Conservation (phyloP, 257 asterid genomes). For the Solanum pinnatisectum region DNA sequence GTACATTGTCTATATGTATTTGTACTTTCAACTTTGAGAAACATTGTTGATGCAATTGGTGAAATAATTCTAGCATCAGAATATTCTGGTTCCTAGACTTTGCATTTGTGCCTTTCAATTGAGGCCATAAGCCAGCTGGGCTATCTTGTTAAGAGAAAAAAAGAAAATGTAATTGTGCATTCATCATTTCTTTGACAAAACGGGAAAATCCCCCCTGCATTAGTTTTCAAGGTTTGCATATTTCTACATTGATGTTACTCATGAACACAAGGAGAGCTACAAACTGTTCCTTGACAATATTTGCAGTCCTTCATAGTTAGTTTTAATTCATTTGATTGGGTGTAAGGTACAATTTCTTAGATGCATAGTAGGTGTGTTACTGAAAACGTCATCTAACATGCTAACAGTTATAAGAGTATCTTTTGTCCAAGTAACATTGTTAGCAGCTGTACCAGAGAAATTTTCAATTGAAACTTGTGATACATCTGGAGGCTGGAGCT, state of each 20-base stretch:
- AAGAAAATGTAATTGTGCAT: background rate
- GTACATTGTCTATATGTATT: background rate
- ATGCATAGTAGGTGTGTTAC: background rate
- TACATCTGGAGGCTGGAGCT: background rate
- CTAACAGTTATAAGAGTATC: background rate
- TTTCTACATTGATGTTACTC: background rate
- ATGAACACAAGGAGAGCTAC: background rate
- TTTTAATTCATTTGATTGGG: background rate
- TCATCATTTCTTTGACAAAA: background rate
- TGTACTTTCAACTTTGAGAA: background rate
- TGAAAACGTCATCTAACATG: background rate
- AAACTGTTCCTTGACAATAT: background rate
- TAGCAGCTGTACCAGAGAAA: background rate
- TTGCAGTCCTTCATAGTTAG: background rate
- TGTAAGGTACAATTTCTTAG: background rate
- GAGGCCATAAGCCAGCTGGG: background rate
- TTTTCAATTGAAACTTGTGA: background rate
- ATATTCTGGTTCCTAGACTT: background rate
- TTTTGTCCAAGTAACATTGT: background rate
- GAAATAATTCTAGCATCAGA: background rate
- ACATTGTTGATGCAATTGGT: background rate
- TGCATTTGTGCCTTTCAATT: background rate
- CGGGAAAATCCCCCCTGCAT: background rate
- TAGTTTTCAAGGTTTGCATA: background rate
- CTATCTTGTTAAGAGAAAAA: background rate